These are phyloP conservation scores for Fagopyrum esculentum DNA, from an alignment of 148 eudicot species.

Conservation along the genomic window DNA sequence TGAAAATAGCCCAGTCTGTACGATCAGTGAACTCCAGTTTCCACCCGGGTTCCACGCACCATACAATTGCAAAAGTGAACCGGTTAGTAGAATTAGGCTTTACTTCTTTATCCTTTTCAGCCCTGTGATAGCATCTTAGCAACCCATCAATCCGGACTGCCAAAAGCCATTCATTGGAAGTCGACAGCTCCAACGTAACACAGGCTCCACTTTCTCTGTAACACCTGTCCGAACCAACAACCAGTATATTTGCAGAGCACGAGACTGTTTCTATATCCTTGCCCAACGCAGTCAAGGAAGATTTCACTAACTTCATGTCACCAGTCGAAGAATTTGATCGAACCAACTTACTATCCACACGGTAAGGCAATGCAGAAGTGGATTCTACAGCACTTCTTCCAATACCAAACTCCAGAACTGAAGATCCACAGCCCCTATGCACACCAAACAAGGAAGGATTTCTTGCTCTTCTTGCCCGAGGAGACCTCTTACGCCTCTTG, in stretches of 20 bases:
- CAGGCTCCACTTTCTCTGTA: conserved; percentile 58
- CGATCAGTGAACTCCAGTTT: conserved; percentile 76
- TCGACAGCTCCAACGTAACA: conserved; percentile 43
- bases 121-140: conserved; percentile 28
- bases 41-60: conserved; percentile 60
- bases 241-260: conserved; percentile 56
- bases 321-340: conserved; percentile 20
- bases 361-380: conserved; percentile 13
- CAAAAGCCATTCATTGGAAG: conserved; percentile 55
- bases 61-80: conserved; percentile 49
- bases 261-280: conserved; percentile 36
- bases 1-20: conserved; percentile 73
- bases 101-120: conserved; percentile 36
- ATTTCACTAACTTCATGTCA: conserved; percentile 28
- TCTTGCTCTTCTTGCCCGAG: conserved; percentile 49
- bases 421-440: conserved; percentile 30
- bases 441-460: conserved; percentile 32
- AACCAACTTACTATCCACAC: conserved; percentile 27
- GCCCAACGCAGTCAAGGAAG: conserved; percentile 22
- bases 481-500: conserved; percentile 59
- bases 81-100: conserved; percentile 55
- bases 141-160: conserved; percentile 50
- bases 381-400: conserved; percentile 18
- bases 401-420: conserved; percentile 21
- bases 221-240: conserved; percentile 66